Evolutionary conservation across 345 rosid genomes (phyloP), one percentile per base, ranked within the genome.

Genomic region (Crucihimalaya himalaica): DNA sequence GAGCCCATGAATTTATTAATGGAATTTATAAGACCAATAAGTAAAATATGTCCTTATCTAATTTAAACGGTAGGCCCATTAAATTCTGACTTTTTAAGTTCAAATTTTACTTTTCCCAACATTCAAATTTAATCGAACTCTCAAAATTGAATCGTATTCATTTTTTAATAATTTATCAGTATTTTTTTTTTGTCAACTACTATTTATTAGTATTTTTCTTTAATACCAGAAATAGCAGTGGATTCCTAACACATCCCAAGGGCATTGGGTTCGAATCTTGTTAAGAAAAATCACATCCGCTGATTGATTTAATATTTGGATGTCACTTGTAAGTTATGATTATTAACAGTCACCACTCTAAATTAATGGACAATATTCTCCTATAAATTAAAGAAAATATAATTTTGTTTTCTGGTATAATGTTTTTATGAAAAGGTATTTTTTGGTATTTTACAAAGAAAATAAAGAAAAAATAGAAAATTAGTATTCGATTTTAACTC

Each of bases 231-330:
- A 29, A 63, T 16, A 45, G 42, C 5, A 28, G 68, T 63, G 28
- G 55, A 45, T 45, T 59, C 47, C 27, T 47, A 67, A 53, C 27
- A 53, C 50, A 70, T 47, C 58, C 50, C 18, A 16, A 23, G 39
- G 55, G 42, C 53, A 51, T 51, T 71, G 62, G 69, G 53, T 53
- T 23, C 71, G 27, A 53, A 52, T 67, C 71, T 67, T 53, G 62
- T 51, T 50, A 51, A 20, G 32, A 8, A 62, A 37, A 51, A 62
- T 59, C 67, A 70, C 29, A 25, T 71, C 40, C 29, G 4, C 27
- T 18, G 51, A 71, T 37, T 71, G 20, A 25, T 35, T 48, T 71
- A 16, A 59, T 59, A 58, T 45, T 23, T 57, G 15, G 29, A 46
- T 68, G 27, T 16, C 14, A 56, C 61, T 10, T 57, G 62, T 13